phyloP scores from a whole-genome alignment of 805 yeast species.

The Sugiyamaella lignohabitans region DNA sequence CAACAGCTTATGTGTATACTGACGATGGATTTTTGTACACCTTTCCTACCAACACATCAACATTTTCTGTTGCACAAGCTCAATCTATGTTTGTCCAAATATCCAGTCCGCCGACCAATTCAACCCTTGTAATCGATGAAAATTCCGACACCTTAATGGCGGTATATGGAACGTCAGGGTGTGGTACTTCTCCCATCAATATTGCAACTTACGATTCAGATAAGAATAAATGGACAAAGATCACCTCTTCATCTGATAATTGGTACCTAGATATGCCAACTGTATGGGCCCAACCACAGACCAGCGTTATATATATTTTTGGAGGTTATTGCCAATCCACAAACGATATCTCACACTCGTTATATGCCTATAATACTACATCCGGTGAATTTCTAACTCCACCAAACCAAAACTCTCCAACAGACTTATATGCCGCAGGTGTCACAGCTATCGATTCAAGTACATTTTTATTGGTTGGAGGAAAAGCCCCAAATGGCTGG shows the following conservation, averaged over 20 bases:
- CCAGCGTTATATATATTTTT: slow-evolving; percentile 24
- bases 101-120: slow-evolving; percentile 25
- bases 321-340: slow-evolving; percentile 26
- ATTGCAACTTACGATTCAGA: slow-evolving; percentile 20
- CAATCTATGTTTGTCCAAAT: slow-evolving; percentile 14
- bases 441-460: slow-evolving; percentile 14
- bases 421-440: slow-evolving; percentile 24
- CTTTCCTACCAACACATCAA: slow-evolving; percentile 10
- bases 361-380: slow-evolving; percentile 22
- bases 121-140: slow-evolving; percentile 25
- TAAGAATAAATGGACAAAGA: slow-evolving; percentile 20
- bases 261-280: slow-evolving; percentile 24
- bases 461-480: slow-evolving; percentile 51
- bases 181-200: slow-evolving; percentile 21
- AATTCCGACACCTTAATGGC: slow-evolving; percentile 21
- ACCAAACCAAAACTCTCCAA: slow-evolving; percentile 20
- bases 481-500: slow-evolving; percentile 58
- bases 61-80: slow-evolving; percentile 6
- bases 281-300: slow-evolving; percentile 24
- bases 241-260: slow-evolving; percentile 18
- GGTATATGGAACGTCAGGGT: slow-evolving; percentile 24
- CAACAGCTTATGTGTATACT: slow-evolving; percentile 19
- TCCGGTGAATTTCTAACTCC: slow-evolving; percentile 16
- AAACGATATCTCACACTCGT: slow-evolving; percentile 15
- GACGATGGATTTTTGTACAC: slow-evolving; percentile 19